Evolutionary conservation across 140 eudicot genomes (phyloP).

Genomic region (Stevia rebaudiana): DNA sequence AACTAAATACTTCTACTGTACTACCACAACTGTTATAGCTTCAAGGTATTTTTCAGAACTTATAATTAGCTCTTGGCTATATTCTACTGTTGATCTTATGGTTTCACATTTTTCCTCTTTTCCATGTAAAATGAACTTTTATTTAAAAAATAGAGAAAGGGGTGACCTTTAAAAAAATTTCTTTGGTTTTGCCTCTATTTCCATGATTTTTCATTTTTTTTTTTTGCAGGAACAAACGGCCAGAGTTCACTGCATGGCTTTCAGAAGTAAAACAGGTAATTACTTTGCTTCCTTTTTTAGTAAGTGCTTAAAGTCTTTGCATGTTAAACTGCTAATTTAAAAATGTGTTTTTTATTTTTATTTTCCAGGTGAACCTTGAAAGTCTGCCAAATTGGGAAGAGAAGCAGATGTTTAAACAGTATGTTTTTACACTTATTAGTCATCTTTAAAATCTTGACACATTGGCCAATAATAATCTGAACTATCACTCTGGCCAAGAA

Average conservation of each 20-base stretch:
- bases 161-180: background rate
- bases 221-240: constrained; percentile 77
- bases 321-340: background rate
- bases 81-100: background rate
- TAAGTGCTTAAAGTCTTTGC: background rate
- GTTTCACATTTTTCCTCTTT: background rate
- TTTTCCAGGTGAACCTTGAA: constrained; percentile 81
- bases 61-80: background rate
- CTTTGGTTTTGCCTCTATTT: background rate
- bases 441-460: background rate
- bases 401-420: constrained; percentile 95
- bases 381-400: constrained; percentile 95
- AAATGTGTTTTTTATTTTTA: background rate
- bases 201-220: constrained; percentile 1
- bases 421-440: constrained; percentile 26
- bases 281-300: constrained; percentile 5
- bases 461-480: no score
- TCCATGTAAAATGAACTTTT: background rate
- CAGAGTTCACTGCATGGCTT: constrained; percentile 97
- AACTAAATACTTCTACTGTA: background rate
- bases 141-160: background rate
- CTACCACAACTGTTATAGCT: background rate
- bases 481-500: no score
- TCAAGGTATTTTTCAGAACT: background rate
- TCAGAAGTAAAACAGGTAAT: constrained; percentile 84